Conservation (phyloP, 441 rosid genomes). For the Erodium moschatum region DNA sequence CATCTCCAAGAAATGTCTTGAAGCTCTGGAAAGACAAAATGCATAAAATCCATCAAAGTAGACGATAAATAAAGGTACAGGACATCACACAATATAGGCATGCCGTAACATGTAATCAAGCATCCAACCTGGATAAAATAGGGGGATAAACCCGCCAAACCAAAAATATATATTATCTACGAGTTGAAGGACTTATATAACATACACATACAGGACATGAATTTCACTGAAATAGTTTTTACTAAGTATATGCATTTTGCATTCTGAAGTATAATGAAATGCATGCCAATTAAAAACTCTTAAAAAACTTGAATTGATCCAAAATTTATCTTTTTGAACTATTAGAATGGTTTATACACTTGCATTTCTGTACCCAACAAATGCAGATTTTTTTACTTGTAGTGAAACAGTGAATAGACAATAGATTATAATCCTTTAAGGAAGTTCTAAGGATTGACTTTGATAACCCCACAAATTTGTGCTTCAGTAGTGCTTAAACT, state of each 20-base stretch:
- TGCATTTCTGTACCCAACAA: background rate
- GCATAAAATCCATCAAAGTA: constrained; percentile 18
- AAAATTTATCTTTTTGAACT: background rate
- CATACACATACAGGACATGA: too few relatives aligned
- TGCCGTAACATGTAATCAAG: too few relatives aligned
- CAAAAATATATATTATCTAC: background rate
- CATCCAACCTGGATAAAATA: background rate
- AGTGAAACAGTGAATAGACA: background rate
- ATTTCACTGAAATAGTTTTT: background rate
- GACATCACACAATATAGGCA: background rate
- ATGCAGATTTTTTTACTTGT: background rate
- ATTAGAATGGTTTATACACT: background rate
- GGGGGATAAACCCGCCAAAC: background rate
- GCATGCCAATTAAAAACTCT: background rate
- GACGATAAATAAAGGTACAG: constrained; percentile 13
- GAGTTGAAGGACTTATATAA: background rate
- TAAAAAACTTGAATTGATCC: background rate
- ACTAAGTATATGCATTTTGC: background rate
- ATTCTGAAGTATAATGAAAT: background rate
- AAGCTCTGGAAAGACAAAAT: constrained; percentile 48
- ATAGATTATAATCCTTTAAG: background rate
- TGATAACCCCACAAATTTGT: background rate
- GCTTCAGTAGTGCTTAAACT: background rate
- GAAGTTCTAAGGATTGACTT: constrained; percentile 3
- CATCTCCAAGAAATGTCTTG: constrained; percentile 82